Conservation (phyloP, 331 rosid species). For the Rosa hybrid region DNA sequence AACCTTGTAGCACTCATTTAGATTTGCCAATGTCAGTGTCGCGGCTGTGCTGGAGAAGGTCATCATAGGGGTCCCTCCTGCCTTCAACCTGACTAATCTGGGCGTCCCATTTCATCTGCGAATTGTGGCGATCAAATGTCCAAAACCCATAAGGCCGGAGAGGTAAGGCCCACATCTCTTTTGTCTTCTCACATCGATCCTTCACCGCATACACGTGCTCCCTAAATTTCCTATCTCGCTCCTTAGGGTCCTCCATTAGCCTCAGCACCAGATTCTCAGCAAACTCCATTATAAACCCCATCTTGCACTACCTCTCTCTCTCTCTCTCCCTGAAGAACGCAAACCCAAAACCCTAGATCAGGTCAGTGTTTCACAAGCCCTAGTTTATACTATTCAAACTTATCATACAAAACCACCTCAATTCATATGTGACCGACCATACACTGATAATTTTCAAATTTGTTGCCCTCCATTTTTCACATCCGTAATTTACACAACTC, state of each 20-base stretch:
- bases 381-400: background rate
- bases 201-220: constrained; percentile 62
- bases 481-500: background rate
- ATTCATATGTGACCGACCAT: background rate
- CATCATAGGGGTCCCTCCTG: constrained; percentile 93
- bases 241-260: constrained; percentile 85
- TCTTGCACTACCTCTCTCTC: constrained; percentile 16
- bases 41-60: constrained; percentile 51
- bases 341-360: background rate
- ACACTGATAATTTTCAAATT: background rate
- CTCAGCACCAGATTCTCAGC: constrained; percentile 84
- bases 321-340: background rate
- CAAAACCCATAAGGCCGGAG: constrained; percentile 92
- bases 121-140: constrained; percentile 96
- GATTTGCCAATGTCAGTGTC: constrained; percentile 6
- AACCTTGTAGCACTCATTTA: constrained; percentile 23
- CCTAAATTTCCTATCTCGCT: constrained; percentile 77
- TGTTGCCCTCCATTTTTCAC: background rate
- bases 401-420: background rate
- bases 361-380: background rate
- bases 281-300: constrained; percentile 94
- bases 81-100: constrained; percentile 88
- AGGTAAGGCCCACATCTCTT: constrained; percentile 87
- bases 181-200: constrained; percentile 69
- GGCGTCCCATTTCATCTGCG: constrained; percentile 89